These are phyloP conservation scores for Penicillium soppii DNA, from an alignment of 495 filamentous ascomycete genomes.

Conservation along the genomic window DNA sequence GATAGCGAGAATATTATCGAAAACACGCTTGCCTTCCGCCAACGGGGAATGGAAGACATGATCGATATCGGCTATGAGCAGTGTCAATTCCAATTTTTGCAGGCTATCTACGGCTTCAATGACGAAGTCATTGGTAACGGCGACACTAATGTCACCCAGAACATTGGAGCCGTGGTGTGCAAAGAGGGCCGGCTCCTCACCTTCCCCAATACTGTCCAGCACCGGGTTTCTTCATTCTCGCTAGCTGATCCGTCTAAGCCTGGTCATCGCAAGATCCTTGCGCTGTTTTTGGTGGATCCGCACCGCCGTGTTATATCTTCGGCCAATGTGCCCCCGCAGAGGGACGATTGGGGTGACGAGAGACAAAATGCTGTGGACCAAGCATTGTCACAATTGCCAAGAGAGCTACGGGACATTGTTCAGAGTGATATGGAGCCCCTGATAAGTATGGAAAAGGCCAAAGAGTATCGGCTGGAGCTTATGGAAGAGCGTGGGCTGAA, in stretches of 20 bases:
- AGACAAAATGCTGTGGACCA: not conserved
- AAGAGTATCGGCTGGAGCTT: slow-evolving; percentile 43
- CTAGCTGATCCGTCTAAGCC: slow-evolving; percentile 51
- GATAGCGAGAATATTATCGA: slow-evolving; percentile 61
- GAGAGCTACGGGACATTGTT: slow-evolving; percentile 13
- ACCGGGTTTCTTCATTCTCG: slow-evolving; percentile 50
- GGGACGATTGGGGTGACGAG: slow-evolving; percentile 37
- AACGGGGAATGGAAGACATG: slow-evolving; percentile 17
- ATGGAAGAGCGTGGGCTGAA: slow-evolving; percentile 45
- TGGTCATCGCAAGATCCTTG: slow-evolving; percentile 57
- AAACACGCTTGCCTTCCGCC: slow-evolving; percentile 53
- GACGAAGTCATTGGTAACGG: not conserved
- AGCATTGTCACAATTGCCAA: not conserved
- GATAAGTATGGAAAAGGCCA: slow-evolving; percentile 47
- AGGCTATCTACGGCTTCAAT: slow-evolving; percentile 30
- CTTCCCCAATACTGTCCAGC: slow-evolving; percentile 45
- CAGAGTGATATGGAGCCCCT: slow-evolving; percentile 23
- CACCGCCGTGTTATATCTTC: slow-evolving; percentile 50
- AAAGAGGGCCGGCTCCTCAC: slow-evolving; percentile 32
- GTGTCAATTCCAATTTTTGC: slow-evolving; percentile 28
- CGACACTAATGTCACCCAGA: slow-evolving; percentile 24
- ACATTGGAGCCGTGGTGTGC: slow-evolving; percentile 34
- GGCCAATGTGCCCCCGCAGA: slow-evolving; percentile 57
- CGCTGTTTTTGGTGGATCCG: slow-evolving; percentile 59
- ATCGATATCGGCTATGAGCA: slow-evolving; percentile 27